Conservation (phyloP, 805 yeast species). For the Wickerhamiella sorbophila region DNA sequence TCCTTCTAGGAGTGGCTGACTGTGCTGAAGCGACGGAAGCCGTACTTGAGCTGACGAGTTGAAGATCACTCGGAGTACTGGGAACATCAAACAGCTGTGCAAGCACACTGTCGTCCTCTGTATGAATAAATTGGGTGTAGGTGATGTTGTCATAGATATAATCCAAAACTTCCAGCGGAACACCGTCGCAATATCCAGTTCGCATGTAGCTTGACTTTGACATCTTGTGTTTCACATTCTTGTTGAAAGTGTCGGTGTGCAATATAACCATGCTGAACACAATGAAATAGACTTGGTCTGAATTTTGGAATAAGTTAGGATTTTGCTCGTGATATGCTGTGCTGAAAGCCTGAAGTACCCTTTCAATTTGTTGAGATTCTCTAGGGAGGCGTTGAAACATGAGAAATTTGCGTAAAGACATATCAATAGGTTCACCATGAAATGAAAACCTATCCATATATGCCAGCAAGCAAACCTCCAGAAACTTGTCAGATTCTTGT, state of each 20-base stretch:
- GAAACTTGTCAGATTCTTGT: neutral
- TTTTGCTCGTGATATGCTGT: constrained; percentile 35
- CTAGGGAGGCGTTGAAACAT: constrained; percentile 47
- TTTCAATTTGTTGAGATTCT: constrained; percentile 66
- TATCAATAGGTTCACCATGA: constrained; percentile 43
- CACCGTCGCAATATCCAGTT: constrained; percentile 27
- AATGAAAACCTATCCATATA: constrained; percentile 33
- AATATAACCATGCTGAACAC: constrained; percentile 53
- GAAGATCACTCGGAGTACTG: neutral
- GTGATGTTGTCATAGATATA: constrained; percentile 59
- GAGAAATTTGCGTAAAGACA: constrained; percentile 47
- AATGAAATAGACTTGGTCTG: constrained; percentile 46
- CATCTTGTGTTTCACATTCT: constrained; percentile 55
- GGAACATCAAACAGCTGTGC: neutral
- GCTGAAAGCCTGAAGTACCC: constrained; percentile 47
- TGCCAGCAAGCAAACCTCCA: neutral
- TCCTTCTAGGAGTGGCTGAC: constrained; percentile 20
- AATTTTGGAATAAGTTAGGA: constrained; percentile 25
- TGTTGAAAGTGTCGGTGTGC: constrained; percentile 62
- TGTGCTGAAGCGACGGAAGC: neutral
- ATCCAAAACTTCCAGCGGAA: constrained; percentile 26
- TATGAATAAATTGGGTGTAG: constrained; percentile 39
- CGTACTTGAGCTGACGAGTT: neutral
- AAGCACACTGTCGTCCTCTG: constrained; percentile 23
- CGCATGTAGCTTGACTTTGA: constrained; percentile 45